Evolutionary conservation across 805 yeast genomes (phyloP).

Genomic region (Lipomyces chichibuensis): DNA sequence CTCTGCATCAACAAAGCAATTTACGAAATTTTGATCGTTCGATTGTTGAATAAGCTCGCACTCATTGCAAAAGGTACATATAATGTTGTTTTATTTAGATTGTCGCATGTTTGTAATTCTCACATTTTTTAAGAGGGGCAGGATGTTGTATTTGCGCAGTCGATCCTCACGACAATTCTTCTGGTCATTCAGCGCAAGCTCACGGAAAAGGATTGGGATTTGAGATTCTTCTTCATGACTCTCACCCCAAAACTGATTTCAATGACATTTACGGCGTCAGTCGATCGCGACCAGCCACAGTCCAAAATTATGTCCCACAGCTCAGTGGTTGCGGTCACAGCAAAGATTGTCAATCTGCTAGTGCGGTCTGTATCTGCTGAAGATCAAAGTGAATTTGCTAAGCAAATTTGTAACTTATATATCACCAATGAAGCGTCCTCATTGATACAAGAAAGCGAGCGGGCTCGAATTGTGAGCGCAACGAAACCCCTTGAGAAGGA

Average conservation of each 20-base stretch:
- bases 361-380: conserved; percentile 35
- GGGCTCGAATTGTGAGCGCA: conserved; percentile 10
- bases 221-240: conserved; percentile 28
- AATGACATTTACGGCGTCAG: conserved; percentile 20
- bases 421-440: conserved; percentile 10
- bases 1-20: conserved; percentile 45
- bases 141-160: conserved; percentile 34
- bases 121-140: not conserved
- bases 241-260: conserved; percentile 36
- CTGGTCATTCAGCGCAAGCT: conserved; percentile 36
- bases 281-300: conserved; percentile 13
- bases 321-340: conserved; percentile 30
- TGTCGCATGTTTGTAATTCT: not conserved
- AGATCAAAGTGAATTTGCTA: conserved; percentile 29
- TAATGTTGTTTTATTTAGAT: not conserved
- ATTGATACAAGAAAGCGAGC: conserved; percentile 18
- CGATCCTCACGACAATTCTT: conserved; percentile 41
- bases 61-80: conserved; percentile 21
- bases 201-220: conserved; percentile 34
- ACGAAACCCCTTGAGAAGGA: conserved; percentile 21
- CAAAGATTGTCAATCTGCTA: conserved; percentile 37
- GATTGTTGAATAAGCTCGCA: conserved; percentile 46
- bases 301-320: conserved; percentile 14
- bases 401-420: conserved; percentile 26
- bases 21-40: conserved; percentile 47